phyloP scores from a whole-genome alignment of 2,329 filamentous ascomycete genomes.

The Colletotrichum chrysophilum region DNA sequence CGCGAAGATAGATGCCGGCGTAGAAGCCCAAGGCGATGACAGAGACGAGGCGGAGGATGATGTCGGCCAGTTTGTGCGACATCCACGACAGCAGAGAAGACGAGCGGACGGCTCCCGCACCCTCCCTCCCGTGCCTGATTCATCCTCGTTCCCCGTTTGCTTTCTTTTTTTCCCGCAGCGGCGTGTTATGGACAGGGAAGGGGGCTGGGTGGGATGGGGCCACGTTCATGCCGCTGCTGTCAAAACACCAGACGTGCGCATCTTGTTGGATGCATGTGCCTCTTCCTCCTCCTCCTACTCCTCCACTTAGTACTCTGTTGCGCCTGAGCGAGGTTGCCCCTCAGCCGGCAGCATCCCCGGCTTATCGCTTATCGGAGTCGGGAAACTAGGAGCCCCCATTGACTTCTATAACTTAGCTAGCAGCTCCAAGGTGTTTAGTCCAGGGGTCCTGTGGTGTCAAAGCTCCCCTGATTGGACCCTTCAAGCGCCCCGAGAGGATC shows the following conservation, averaged over 20 bases:
- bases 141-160: neutral
- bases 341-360: neutral
- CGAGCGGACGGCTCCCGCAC: neutral
- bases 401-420: neutral
- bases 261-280: neutral
- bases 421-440: neutral
- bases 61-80: neutral
- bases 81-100: neutral
- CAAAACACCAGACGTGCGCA: constrained; percentile 14
- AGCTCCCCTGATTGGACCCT: neutral
- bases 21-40: neutral
- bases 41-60: neutral
- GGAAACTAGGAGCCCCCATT: neutral
- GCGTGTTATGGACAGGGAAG: neutral
- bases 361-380: neutral
- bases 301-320: neutral
- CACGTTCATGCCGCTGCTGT: constrained; percentile 15
- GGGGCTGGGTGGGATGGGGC: neutral
- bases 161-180: neutral
- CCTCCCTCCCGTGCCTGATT: neutral
- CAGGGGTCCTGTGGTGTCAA: neutral
- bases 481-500: neutral
- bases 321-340: neutral
- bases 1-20: constrained; percentile 3
- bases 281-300: neutral